Conservation (phyloP, 345 rosid genomes). For the Camelina neglecta region DNA sequence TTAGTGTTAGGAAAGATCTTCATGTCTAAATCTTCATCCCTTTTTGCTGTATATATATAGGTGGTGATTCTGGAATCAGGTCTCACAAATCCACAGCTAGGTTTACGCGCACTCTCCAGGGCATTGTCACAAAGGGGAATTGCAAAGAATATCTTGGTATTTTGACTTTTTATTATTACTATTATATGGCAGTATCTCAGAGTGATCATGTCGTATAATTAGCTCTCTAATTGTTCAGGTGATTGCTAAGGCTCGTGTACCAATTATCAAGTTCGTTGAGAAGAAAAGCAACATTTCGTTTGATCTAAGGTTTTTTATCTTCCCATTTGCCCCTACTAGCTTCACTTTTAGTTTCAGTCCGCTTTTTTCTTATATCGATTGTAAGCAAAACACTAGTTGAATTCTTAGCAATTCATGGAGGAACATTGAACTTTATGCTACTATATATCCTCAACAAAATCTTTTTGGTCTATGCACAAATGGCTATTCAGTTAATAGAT, state of each 20-base stretch:
- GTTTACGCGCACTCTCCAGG: conserved; percentile 79
- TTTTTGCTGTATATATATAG: conserved; percentile 46
- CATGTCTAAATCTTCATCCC: conserved; percentile 1
- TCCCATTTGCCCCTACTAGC: background rate
- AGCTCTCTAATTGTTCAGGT: conserved; percentile 53
- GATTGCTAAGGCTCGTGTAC: conserved; percentile 93
- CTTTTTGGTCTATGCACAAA: background rate
- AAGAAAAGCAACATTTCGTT: conserved; percentile 80
- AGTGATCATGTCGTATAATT: conserved; percentile 18
- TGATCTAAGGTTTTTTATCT: conserved; percentile 68
- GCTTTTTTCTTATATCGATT: background rate
- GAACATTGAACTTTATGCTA: background rate
- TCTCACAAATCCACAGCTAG: conserved; percentile 67
- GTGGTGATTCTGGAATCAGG: conserved; percentile 86
- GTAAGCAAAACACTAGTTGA: background rate
- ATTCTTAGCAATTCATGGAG: background rate
- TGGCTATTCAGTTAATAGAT: background rate
- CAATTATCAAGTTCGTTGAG: conserved; percentile 90
- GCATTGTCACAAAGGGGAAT: conserved; percentile 81
- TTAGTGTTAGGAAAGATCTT: background rate
- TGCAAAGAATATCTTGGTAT: conserved; percentile 86
- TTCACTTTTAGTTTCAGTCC: background rate
- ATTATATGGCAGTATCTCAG: conserved; percentile 12
- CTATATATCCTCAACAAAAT: background rate
- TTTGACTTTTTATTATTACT: conserved; percentile 2